Percentiles rank a stretch among this genome's conserved stretches.
phyloP scores from a whole-genome alignment of 352 stramenopile genomes.

The Pythium utonaiense region DNA sequence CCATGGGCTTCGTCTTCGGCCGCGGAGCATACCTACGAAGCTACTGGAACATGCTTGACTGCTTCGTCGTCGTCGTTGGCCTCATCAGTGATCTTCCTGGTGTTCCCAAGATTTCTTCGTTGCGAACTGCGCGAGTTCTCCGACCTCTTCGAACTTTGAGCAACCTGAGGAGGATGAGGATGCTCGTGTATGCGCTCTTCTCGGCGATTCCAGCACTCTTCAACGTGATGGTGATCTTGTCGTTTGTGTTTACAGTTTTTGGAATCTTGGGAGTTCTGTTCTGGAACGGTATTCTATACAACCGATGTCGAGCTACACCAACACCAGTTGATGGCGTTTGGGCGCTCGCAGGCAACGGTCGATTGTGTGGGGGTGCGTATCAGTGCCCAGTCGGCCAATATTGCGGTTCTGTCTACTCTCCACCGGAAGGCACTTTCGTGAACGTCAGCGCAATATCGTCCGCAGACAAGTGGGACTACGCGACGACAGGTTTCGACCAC shows the following conservation, averaged over 20 bases:
- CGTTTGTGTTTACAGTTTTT: conserved; percentile 72
- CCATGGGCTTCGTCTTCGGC: conserved; percentile 59
- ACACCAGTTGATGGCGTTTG: conserved; percentile 42
- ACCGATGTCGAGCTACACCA: conserved; percentile 48
- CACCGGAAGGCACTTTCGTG: conserved; percentile 27
- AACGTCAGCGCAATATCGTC: conserved; percentile 31
- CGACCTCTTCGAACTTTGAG: conserved; percentile 60
- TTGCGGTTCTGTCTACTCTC: conserved; percentile 44
- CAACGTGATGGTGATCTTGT: conserved; percentile 63
- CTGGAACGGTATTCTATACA: conserved; percentile 46
- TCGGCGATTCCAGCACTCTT: conserved; percentile 50
- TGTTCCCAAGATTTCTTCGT: conserved; percentile 33
- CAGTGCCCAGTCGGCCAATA: conserved; percentile 27
- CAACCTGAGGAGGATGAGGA: conserved; percentile 37
- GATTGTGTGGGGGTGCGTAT: conserved; percentile 36
- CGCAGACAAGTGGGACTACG: conserved; percentile 63
- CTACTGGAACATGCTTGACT: conserved; percentile 85
- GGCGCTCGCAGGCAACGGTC: conserved; percentile 23
- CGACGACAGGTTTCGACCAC: conserved; percentile 82
- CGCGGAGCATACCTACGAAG: conserved; percentile 60
- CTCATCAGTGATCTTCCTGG: conserved; percentile 36
- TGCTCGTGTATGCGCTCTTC: conserved; percentile 57
- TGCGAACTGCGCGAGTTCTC: conserved; percentile 46
- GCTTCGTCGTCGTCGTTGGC: conserved; percentile 70
- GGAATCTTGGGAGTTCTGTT: conserved; percentile 65